Base-by-base conservation (phyloP, 2,329 filamentous ascomycete genomes). In the Pestalotiopsis sp. region DNA sequence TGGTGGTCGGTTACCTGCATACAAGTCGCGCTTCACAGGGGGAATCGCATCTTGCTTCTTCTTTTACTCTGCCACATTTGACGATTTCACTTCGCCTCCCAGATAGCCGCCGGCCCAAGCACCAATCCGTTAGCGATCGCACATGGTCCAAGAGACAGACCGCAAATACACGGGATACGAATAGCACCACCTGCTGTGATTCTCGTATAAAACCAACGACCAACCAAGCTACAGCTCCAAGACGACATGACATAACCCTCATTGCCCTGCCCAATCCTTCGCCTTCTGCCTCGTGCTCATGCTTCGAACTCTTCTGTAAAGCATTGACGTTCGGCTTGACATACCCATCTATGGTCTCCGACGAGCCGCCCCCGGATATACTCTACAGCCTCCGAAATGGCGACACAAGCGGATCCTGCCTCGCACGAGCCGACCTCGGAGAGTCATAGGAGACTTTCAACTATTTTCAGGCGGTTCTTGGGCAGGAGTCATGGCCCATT, bases 311-410 rank as follows among this genome's bases (percentile, higher is more conserved):
- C 64, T 67, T 69, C 66, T 71, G 67, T 70, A 73, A 73, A 73
- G 69, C 69, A 66, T 65, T 67, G 57, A 70, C 70, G 64, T 62
- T 70, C 56, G 70, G 56, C 67, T 44, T 69, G 67, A 70, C 70
- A 71, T 35, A 35, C 30, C 7, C 67, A 61, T 70, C 71, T 70
- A 71, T 75, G 72, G 72, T 67, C 68, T 56, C 67, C 67, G 68
- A 67, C 57, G 70, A 70, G 73, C 70, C 71, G 69, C 62, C 67
- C 66, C 65, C 68, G 62, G 55, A 68, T 69, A 70, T 58, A 58
- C 62, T 68, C 61, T 70, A 62, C 69, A 66, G 61, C 69, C 70
- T 70, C 73, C 71, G 68, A 67, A 60, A 78, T 77, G 76, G 75
- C 75, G 69, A 67, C 73, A 64, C 66, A 69, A 66, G 68, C 71